A percentile compares a stretch with the other conserved stretches of the same genome.
These are phyloP conservation scores for Sclerotinia nivalis DNA, from an alignment of 2,329 filamentous ascomycete species.

Conservation along the genomic window DNA sequence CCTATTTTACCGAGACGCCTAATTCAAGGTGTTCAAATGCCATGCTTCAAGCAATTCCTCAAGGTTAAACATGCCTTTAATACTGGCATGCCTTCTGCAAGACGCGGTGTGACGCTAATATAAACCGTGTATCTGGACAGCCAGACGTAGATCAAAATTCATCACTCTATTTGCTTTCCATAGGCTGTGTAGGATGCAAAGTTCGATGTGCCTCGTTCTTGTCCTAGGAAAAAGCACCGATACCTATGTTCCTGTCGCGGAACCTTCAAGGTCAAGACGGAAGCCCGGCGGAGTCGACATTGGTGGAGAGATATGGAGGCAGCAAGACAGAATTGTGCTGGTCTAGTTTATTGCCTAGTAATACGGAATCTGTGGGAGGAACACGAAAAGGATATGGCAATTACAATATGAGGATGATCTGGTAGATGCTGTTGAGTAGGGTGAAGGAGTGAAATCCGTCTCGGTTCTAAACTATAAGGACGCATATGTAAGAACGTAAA, in stretches of 20 bases:
- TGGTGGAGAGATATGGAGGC: neutral
- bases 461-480: neutral
- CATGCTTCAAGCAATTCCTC: neutral
- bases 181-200: neutral
- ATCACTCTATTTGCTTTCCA: neutral
- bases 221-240: neutral
- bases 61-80: neutral
- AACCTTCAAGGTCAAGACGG: neutral
- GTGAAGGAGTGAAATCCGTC: neutral
- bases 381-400: too few relatives aligned
- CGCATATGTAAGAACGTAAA: neutral
- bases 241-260: neutral
- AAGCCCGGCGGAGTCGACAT: neutral
- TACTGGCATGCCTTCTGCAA: neutral
- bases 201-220: neutral
- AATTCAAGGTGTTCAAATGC: neutral
- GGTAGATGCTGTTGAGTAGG: neutral
- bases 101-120: neutral
- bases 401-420: too few relatives aligned
- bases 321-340: neutral
- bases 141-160: neutral
- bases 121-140: neutral
- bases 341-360: neutral
- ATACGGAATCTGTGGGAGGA: neutral
- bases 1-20: too few relatives aligned